Base-by-base conservation (phyloP, 257 asterid genomes). In the Jasminum sambac region DNA sequence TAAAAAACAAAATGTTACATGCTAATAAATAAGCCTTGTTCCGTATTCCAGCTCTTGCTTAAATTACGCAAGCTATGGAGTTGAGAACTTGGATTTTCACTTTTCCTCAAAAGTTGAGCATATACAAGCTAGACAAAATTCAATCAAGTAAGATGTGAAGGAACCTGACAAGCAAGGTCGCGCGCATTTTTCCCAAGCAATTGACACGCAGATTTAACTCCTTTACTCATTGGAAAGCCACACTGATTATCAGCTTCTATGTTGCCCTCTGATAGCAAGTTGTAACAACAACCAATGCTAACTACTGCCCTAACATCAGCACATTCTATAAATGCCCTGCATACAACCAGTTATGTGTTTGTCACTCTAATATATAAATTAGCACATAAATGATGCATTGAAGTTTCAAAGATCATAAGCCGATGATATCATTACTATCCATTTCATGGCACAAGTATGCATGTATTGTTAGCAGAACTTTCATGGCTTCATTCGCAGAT, bases 91-190 rank as follows among this genome's bases (percentile, higher is more conserved):
- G 44, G 36, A 57, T 37, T 19, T 55, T 64, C 61, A 55, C 21
- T 34, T 55, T 55, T 40, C 8, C 68, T 24, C 19, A 68, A 21
- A 38, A 21, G 55, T 67, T 26, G 50, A 64, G 48, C 52, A 62
- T 58, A 13, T 16, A 59, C 23, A 41, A 68, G 43, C 44, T 25
- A 14, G 42, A 30, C 60, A 69, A 61, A 36, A 44, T 52, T 64
- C 65, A 72, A 69, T 24, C 36, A 59, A 76, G 63, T n/a, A 61
- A 19, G 68, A 73, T 57, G 65, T 60, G 67, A 24, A 63, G 43
- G 69, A 74, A 93, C 98, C 96, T 93, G 98, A 76, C 98, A 90
- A 64, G 98, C 96, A 69, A 93, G 97, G 83, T 89, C 97, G 46
- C 95, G 90, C 23, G 95, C 92, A 87, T 52, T 86, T 77, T 77